Percentiles rank a stretch among this genome's conserved stretches.
Evolutionary conservation across 805 yeast species (phyloP).

Genomic region (Sugiyamaella americana): DNA sequence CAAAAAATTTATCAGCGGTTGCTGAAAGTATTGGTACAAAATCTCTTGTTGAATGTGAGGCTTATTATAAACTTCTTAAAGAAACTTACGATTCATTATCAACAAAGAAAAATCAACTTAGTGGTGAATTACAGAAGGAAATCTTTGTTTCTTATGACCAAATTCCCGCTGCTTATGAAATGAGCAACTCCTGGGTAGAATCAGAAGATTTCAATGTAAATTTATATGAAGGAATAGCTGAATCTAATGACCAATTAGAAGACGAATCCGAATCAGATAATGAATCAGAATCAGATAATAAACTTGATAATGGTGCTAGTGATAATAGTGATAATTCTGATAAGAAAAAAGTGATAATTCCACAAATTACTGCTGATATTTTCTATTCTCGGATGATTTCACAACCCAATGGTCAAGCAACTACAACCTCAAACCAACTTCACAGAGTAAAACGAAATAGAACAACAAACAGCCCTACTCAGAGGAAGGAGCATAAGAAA

Average conservation of each 20-base stretch:
- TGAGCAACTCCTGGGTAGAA: background rate
- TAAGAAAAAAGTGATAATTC: background rate
- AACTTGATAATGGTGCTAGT: background rate
- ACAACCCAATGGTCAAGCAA: no score
- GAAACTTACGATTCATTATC: background rate
- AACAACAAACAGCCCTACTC: no score
- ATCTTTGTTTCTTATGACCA: constrained; percentile 8
- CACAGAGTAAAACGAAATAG: no score
- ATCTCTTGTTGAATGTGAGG: constrained; percentile 22
- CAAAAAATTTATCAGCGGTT: constrained; percentile 21
- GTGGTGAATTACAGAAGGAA: background rate
- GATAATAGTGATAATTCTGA: background rate
- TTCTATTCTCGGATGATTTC: background rate
- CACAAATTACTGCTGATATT: background rate
- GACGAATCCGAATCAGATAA: background rate
- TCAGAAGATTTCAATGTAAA: background rate
- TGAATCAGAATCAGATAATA: background rate
- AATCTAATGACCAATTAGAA: background rate
- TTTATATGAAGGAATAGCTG: background rate
- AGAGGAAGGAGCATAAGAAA: no score
- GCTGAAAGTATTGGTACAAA: constrained; percentile 22
- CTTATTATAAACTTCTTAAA: constrained; percentile 20
- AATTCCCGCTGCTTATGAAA: background rate
- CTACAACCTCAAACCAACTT: no score
- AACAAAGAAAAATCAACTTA: background rate